Evolutionary conservation across 2,329 filamentous ascomycete genomes (phyloP), one percentile per base, ranked within the genome.

Genomic region (Alternaria novae-zelandiae): DNA sequence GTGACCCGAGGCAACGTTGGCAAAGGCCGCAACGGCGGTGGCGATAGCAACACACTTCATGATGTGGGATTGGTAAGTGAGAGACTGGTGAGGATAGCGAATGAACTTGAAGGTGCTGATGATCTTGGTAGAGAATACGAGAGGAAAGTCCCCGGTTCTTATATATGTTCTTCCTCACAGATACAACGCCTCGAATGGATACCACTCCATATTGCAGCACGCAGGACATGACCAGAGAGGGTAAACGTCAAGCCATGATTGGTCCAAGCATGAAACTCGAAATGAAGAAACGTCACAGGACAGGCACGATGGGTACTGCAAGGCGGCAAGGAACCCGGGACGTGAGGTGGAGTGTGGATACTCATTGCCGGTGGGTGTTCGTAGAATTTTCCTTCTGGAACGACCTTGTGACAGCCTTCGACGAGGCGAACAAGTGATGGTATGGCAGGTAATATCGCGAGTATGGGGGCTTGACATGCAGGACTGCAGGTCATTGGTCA

Each of bases 41-140:
- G 73, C 69, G 47, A 75, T 70, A 25, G 74, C 66, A 68, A 78
- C 70, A 49, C 74, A 71, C 75, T 78, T 80, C 77, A 80, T 79
- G 43, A 9, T 63, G 36, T 59, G 45, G 13, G 15, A 7, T 21
- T 60, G 46, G n/a, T 17, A n/a, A 49, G 51, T 59, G 36, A 51
- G 55, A 59, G 49, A 58, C 28, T 50, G 54, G 36, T 32, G 47
- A 51, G 41, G 59, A 21, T 65, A 63, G 45, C 43, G 60, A 54
- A 25, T 47, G 51, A 59, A 54, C 28, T 49, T 20, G 25, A 45
- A 47, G 46, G 46, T 51, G n/a, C 26, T 62, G 49, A 12, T 57
- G 56, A 57, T 45, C 13, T 32, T 59, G 63, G 30, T 59, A 43
- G 54, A 56, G 32, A 59, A 63, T 66, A 60, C 53, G 57, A 61